Evolutionary conservation across 805 yeast species (phyloP).

Genomic region (Hanseniaspora pseudoguilliermondii): DNA sequence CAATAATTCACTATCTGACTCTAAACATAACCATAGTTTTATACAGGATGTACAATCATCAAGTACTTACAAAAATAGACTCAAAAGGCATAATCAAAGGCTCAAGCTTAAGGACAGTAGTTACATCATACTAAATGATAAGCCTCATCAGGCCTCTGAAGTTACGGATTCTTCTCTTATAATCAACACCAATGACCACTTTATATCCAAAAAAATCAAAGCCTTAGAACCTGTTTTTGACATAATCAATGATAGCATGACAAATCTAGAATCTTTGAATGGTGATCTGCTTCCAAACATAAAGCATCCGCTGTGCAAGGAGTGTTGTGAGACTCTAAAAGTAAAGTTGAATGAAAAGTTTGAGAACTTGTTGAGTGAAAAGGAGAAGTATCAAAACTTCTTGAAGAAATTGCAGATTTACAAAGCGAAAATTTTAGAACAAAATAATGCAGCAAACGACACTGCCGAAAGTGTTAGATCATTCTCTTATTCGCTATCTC

Average conservation of each 20-base stretch:
- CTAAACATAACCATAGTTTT: not conserved
- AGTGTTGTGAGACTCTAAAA: slow-evolving; percentile 59
- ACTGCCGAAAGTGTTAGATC: slow-evolving; percentile 35
- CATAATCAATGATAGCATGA: slow-evolving; percentile 36
- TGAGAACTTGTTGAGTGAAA: slow-evolving; percentile 61
- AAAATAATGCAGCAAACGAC: slow-evolving; percentile 17
- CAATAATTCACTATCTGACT: not conserved
- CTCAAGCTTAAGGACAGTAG: not conserved
- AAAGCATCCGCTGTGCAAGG: slow-evolving; percentile 78
- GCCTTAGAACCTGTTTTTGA: slow-evolving; percentile 56
- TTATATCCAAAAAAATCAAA: slow-evolving; percentile 34
- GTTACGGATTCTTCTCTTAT: not conserved
- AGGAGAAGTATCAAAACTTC: slow-evolving; percentile 65
- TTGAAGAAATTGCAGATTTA: slow-evolving; percentile 54
- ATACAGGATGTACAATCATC: not conserved
- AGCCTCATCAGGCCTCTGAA: not conserved
- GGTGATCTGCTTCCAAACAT: slow-evolving; percentile 47
- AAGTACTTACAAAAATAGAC: not conserved
- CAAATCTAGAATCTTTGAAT: not conserved
- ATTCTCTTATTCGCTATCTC: slow-evolving; percentile 33
- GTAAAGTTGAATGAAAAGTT: slow-evolving; percentile 55
- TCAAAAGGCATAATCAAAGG: not conserved
- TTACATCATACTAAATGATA: not conserved
- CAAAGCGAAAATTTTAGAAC: slow-evolving; percentile 30
- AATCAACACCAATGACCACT: not conserved